These are phyloP conservation scores for Prunus armeniaca DNA, from an alignment of 306 rosid genomes.

Conservation along the genomic window DNA sequence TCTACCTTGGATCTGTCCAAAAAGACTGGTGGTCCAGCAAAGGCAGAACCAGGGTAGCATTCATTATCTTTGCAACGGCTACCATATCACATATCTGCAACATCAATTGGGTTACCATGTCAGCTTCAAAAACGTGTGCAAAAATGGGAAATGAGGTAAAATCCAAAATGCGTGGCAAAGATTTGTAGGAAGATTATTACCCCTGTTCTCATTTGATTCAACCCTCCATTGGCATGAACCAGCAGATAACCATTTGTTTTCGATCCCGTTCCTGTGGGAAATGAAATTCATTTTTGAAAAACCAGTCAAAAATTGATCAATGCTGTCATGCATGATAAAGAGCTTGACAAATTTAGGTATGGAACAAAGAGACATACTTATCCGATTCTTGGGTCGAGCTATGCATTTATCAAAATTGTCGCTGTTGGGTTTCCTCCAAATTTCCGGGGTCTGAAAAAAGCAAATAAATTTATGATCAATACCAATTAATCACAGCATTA, in stretches of 20 bases:
- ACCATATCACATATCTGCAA: conserved; percentile 99
- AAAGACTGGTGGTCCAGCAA: conserved; percentile 88
- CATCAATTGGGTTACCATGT: conserved; percentile 14
- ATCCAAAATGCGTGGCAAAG: neutral
- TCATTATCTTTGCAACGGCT: conserved; percentile 93
- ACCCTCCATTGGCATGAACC: conserved; percentile 95
- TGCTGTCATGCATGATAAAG: neutral
- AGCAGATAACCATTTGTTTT: conserved; percentile 85
- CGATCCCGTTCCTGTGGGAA: conserved; percentile 37
- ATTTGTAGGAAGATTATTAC: conserved; percentile 35
- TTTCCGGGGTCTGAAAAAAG: conserved; percentile 61
- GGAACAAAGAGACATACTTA: conserved; percentile 45
- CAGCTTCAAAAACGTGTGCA: conserved; percentile 20
- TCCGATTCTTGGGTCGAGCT: conserved; percentile 50
- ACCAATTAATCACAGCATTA: neutral
- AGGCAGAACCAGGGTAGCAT: conserved; percentile 95
- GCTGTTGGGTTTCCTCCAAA: conserved; percentile 87
- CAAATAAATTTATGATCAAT: neutral
- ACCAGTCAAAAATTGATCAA: neutral
- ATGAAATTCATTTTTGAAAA: neutral
- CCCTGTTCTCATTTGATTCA: conserved; percentile 99
- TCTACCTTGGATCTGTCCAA: conserved; percentile 98
- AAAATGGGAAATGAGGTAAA: neutral
- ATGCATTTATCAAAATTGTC: conserved; percentile 63
- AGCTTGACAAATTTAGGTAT: neutral